phyloP scores from a whole-genome alignment of 192 early-diverging fungal species.

The Podila horticola region DNA sequence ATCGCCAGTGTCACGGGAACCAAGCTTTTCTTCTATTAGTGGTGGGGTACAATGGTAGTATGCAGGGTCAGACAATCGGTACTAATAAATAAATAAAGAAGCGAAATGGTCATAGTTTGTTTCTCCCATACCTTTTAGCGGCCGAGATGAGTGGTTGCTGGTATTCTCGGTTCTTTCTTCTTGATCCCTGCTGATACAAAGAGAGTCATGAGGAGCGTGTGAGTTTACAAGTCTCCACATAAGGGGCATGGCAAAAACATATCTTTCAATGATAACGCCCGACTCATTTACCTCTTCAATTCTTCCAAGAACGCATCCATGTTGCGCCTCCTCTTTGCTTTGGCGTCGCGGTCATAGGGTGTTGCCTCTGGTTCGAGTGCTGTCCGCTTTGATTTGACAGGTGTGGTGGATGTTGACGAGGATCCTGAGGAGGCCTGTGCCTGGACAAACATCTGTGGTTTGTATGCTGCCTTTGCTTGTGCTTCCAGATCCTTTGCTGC shows the following conservation, averaged over 20 bases:
- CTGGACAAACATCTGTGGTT: constrained; percentile 41
- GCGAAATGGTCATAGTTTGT: constrained; percentile 1
- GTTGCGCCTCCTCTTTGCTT: constrained; percentile 76
- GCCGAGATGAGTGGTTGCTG: constrained; percentile 49
- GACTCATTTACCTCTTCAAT: constrained; percentile 67
- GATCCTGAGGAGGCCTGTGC: constrained; percentile 16
- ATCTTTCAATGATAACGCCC: neutral
- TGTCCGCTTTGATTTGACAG: constrained; percentile 24
- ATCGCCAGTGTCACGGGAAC: constrained; percentile 81
- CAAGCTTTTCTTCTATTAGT: constrained; percentile 38
- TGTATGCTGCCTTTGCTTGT: constrained; percentile 44
- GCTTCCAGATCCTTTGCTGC: constrained; percentile 22
- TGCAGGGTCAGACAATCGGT: neutral
- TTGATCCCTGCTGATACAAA: constrained; percentile 61
- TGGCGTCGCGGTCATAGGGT: constrained; percentile 49
- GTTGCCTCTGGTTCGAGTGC: constrained; percentile 49
- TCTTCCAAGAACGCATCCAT: constrained; percentile 88
- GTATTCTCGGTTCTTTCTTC: constrained; percentile 68
- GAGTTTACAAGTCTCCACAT: neutral
- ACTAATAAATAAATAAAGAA: too few species aligned
- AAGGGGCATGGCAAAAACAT: too few species aligned
- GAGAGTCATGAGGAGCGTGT: too few species aligned
- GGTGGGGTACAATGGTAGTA: too few species aligned
- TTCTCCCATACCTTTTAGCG: constrained; percentile 23
- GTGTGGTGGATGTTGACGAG: neutral